Base-by-base conservation (phyloP, 306 rosid genomes). In the Sphenostylis stenocarpa region DNA sequence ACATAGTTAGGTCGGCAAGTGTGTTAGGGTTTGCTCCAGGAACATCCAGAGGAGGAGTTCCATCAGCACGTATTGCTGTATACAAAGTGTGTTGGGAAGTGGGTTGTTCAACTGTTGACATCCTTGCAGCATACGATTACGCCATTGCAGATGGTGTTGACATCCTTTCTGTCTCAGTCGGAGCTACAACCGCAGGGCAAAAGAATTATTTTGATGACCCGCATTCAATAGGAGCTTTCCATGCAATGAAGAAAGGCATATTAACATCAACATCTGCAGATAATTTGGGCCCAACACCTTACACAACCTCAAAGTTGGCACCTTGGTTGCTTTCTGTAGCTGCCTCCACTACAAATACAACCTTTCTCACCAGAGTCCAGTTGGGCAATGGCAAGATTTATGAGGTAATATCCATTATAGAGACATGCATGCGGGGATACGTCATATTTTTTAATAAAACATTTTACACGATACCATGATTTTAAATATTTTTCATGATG, bases 311-410 rank as follows among this genome's bases (percentile, higher is more conserved):
- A 16, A 47, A 47, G 15, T 4, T n/a, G 33, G 67, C 87, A 1
- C 94, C 90, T 0, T 90, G 94, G 94, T 8, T 34, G 0, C 58
- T 89, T 26, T 67, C 84, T 17, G 91, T 87, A 41, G 90, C 86
- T 56, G 91, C 94, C 8, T 66, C 80, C 70, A 87, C 87, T 34
- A 79, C 65, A 4, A 90, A 87, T 19, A 78, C 87, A 10, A 79
- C 70, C 64, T 85, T 89, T 73, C 23, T 60, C 4, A 76, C 90
- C 4, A 36, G 47, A 13, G 76, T 87, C 5, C 58, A 3, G 20
- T 67, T 81, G 53, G 91, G 89, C 52, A 47, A 47, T 47, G 20
- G 20, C 20, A 3, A 6, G 19, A 47, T 6, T 20, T 1, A 4
- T 0, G 0, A 47, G 52, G 52, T 16, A 47, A 16, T 5, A n/a